A percentile compares a stretch with the other conserved stretches of the same genome.
phyloP scores from a whole-genome alignment of 2,329 filamentous ascomycete genomes.

The Dactylellina leptospora region DNA sequence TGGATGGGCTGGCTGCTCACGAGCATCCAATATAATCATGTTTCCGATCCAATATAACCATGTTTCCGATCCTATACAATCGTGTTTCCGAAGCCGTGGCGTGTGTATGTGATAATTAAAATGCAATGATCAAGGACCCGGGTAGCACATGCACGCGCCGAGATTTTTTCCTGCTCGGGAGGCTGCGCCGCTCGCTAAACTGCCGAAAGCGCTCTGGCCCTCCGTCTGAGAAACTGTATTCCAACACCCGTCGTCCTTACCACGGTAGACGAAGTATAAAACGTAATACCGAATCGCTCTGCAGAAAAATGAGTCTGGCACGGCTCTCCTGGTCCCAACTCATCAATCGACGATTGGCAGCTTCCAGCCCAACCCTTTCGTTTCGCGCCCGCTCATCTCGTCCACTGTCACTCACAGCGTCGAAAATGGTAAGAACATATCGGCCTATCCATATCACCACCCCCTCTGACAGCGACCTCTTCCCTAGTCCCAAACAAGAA shows the following conservation, averaged over 20 bases:
- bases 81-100: too few species aligned
- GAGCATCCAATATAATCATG: too few species aligned
- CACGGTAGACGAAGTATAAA: not conserved
- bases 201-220: conserved; percentile 12
- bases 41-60: too few species aligned
- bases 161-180: too few species aligned
- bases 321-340: too few species aligned
- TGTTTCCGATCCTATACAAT: too few species aligned
- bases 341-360: conserved; percentile 8
- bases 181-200: conserved; percentile 35
- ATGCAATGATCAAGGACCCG: too few species aligned
- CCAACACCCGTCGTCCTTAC: too few species aligned
- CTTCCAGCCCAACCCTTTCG: not conserved
- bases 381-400: conserved; percentile 4
- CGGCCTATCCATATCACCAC: not conserved
- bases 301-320: conserved; percentile 30
- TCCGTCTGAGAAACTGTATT: not conserved
- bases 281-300: not conserved
- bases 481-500: conserved; percentile 69
- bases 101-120: too few species aligned
- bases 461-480: not conserved
- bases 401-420: conserved; percentile 12
- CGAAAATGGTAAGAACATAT: conserved; percentile 37
- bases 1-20: not conserved
- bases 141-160: too few species aligned